Evolutionary conservation across 2,329 filamentous ascomycete species (phyloP).

Genomic region (Myriangium duriaei): DNA sequence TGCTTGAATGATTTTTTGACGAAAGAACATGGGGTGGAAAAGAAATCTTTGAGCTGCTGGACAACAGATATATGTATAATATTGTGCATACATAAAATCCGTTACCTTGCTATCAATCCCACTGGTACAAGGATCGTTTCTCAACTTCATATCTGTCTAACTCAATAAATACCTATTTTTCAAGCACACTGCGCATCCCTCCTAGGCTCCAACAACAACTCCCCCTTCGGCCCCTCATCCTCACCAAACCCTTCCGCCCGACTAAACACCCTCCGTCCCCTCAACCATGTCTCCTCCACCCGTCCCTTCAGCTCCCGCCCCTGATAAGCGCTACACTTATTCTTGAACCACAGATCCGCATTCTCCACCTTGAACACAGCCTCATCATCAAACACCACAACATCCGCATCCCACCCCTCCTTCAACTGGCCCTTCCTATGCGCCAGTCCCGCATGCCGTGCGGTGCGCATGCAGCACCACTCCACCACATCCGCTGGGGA

Average conservation of each 20-base stretch:
- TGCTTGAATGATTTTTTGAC: no score
- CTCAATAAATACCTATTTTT: no score
- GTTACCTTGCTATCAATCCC: no score
- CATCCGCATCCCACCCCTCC: constrained; percentile 76
- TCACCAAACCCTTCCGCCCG: constrained; percentile 52
- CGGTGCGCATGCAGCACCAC: constrained; percentile 77
- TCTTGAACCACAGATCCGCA: constrained; percentile 88
- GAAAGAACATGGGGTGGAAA: no score
- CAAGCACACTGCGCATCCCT: no score
- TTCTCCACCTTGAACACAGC: constrained; percentile 55
- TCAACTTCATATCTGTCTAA: no score
- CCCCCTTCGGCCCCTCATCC: constrained; percentile 39
- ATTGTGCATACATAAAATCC: no score
- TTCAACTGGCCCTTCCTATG: constrained; percentile 69
- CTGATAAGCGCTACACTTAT: constrained; percentile 85
- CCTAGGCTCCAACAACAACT: constrained; percentile 39
- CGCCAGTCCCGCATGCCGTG: constrained; percentile 73
- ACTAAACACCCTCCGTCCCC: constrained; percentile 62
- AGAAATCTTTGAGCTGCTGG: no score
- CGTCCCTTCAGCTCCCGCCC: constrained; percentile 65
- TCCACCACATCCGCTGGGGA: constrained; percentile 67
- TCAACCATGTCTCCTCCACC: constrained; percentile 74
- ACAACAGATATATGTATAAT: no score
- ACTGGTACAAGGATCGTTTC: no score
- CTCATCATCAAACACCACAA: constrained; percentile 85